Percentiles rank a stretch among this genome's conserved stretches.
Evolutionary conservation across 768 basidiomycete genomes (phyloP).

Genomic region (Kwoniella heveanensis): DNA sequence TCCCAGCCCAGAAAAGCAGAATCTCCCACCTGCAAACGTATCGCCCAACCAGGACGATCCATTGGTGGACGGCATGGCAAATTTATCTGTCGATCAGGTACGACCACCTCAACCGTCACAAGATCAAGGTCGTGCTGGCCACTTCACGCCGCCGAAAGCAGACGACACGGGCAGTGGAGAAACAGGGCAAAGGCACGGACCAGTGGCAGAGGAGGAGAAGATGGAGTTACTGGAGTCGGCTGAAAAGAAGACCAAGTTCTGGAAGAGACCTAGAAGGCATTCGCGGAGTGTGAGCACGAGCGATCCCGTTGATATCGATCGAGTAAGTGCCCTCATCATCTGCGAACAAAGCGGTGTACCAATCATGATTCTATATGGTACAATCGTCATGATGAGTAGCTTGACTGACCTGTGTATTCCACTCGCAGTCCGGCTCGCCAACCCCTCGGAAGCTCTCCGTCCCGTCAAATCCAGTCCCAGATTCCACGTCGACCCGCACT

Average conservation of each 20-base stretch:
- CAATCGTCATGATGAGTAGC: no score
- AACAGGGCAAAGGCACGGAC: background rate
- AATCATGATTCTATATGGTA: no score
- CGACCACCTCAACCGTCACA: background rate
- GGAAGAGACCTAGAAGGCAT: conserved; percentile 29
- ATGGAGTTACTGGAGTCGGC: conserved; percentile 33
- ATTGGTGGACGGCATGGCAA: background rate
- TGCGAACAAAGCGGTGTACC: no score
- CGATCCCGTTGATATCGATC: conserved; percentile 16
- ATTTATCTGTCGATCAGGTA: background rate
- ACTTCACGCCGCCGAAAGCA: no score
- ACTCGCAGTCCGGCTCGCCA: conserved; percentile 28
- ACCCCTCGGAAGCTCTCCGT: conserved; percentile 28
- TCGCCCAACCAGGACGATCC: background rate
- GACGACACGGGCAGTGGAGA: no score
- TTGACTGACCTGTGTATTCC: no score
- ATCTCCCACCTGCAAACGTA: background rate
- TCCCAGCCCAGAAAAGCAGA: background rate
- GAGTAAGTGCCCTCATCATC: conserved; percentile 18
- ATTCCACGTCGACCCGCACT: conserved; percentile 6
- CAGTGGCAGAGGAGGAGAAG: conserved; percentile 8
- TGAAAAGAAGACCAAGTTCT: conserved; percentile 34
- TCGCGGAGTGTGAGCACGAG: conserved; percentile 18
- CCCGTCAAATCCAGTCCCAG: background rate
- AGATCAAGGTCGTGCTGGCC: no score